Percentiles rank a stretch among this genome's conserved stretches.
Conservation (phyloP, 2,329 filamentous ascomycete species). For the Chaetomiaceae sp. region DNA sequence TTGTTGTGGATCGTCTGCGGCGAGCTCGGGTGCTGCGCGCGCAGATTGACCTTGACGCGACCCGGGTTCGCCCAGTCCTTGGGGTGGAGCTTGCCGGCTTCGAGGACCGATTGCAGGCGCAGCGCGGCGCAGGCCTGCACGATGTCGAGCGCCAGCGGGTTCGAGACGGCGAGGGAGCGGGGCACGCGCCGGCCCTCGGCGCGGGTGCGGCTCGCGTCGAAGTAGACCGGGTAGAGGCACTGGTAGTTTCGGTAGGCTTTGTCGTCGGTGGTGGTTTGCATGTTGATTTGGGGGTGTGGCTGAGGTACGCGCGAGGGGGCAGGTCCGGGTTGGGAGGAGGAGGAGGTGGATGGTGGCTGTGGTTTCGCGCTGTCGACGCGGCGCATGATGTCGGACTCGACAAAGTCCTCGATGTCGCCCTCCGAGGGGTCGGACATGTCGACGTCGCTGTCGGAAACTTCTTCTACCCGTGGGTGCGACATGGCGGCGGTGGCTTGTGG, state of each 20-base stretch:
- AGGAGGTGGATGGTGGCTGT: slow-evolving; percentile 6
- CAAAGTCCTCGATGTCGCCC: slow-evolving; percentile 66
- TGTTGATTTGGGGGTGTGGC: slow-evolving; percentile 28
- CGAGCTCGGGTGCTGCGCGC: slow-evolving; percentile 27
- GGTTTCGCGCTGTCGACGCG: slow-evolving; percentile 30
- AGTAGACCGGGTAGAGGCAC: slow-evolving; percentile 93
- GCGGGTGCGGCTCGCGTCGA: slow-evolving; percentile 69
- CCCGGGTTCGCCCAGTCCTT: slow-evolving; percentile 98
- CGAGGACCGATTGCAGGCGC: slow-evolving; percentile 68
- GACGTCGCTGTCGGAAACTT: slow-evolving; percentile 75
- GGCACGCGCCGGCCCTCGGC: slow-evolving; percentile 77
- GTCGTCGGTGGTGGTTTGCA: slow-evolving; percentile 38
- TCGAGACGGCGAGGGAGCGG: slow-evolving; percentile 64
- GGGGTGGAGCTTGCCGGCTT: slow-evolving; percentile 87
- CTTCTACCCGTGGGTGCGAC: slow-evolving; percentile 83
- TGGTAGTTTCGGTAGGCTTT: slow-evolving; percentile 68
- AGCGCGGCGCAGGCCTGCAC: slow-evolving; percentile 74
- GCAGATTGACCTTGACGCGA: slow-evolving; percentile 72
- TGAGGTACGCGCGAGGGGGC: too few species aligned
- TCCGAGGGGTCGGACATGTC: slow-evolving; percentile 78
- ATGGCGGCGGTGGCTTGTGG: slow-evolving; percentile 10
- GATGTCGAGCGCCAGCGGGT: slow-evolving; percentile 85
- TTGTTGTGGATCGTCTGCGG: slow-evolving; percentile 58
- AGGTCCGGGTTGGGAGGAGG: too few species aligned
- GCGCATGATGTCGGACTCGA: slow-evolving; percentile 51